Evolutionary conservation across 129 eudicot genomes (phyloP).

Genomic region (Lactuca sativa): DNA sequence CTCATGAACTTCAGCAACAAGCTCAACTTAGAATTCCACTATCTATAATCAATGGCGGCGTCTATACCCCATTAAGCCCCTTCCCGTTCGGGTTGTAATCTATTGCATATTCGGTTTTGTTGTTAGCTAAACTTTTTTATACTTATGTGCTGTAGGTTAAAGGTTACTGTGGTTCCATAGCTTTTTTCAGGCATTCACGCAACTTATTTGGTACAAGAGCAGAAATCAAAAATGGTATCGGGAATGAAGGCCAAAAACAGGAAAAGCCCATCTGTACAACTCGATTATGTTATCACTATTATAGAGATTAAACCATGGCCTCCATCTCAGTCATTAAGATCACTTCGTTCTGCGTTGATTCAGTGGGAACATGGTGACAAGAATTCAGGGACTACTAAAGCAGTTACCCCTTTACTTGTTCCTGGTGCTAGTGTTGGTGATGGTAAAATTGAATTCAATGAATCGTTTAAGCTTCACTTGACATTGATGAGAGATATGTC

Average conservation of each 20-base stretch:
- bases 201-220: not conserved
- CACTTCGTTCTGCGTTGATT: constrained; percentile 66
- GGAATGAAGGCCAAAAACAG: constrained; percentile 59
- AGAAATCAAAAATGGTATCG: constrained; percentile 48
- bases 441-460: constrained; percentile 77
- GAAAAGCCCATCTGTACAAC: constrained; percentile 58
- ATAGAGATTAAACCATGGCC: constrained; percentile 98
- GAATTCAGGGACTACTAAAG: constrained; percentile 63
- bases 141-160: constrained; percentile 15
- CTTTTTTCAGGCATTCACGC: not conserved
- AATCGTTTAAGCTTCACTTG: constrained; percentile 66
- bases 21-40: not conserved
- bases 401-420: constrained; percentile 65
- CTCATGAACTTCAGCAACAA: not conserved
- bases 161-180: not conserved
- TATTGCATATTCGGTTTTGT: constrained; percentile 5
- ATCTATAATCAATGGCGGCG: not conserved
- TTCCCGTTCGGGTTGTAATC: not conserved
- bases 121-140: not conserved
- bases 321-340: constrained; percentile 78
- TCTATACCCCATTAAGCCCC: not conserved
- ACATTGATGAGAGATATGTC: constrained; percentile 58
- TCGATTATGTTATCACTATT: constrained; percentile 61
- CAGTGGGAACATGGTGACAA: constrained; percentile 83
- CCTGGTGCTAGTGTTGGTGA: constrained; percentile 58